phyloP scores from a whole-genome alignment of 2,329 filamentous ascomycete genomes.

The Ophiostoma populinum region DNA sequence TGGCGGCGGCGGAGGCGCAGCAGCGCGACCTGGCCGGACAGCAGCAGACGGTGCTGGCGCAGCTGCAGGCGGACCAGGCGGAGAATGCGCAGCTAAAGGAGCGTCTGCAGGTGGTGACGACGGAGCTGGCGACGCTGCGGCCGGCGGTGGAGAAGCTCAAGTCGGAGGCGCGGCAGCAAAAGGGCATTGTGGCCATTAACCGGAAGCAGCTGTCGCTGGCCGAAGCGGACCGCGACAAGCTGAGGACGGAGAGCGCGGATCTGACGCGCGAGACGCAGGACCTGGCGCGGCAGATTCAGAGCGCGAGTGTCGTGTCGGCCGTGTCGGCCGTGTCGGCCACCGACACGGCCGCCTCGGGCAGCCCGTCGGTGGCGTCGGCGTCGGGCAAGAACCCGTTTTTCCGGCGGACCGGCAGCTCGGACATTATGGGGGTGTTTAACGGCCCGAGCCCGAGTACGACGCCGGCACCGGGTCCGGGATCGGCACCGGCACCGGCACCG shows the following conservation, averaged over 20 bases:
- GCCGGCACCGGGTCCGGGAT: constrained; percentile 6
- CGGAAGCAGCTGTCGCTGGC: constrained; percentile 91
- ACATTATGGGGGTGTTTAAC: constrained; percentile 37
- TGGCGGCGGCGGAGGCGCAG: constrained; percentile 63
- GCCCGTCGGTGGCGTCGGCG: constrained; percentile 49
- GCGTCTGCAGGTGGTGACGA: constrained; percentile 66
- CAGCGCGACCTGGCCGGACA: constrained; percentile 70
- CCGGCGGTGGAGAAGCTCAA: constrained; percentile 87
- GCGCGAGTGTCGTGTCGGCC: constrained; percentile 28
- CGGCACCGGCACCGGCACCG: not conserved
- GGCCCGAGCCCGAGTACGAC: constrained; percentile 18
- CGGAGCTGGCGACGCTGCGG: constrained; percentile 67
- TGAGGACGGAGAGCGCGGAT: constrained; percentile 62
- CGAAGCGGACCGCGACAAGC: constrained; percentile 74
- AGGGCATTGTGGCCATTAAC: constrained; percentile 91
- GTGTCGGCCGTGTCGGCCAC: constrained; percentile 24
- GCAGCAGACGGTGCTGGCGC: constrained; percentile 56
- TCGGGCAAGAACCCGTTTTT: constrained; percentile 94
- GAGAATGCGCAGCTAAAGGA: constrained; percentile 80
- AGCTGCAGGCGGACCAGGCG: constrained; percentile 70
- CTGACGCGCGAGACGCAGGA: constrained; percentile 47
- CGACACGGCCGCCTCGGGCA: constrained; percentile 22
- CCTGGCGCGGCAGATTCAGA: constrained; percentile 29
- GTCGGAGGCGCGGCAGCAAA: constrained; percentile 84
- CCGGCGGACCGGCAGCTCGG: constrained; percentile 46